Base-by-base conservation (phyloP, 768 basidiomycete genomes). In the Hygrocybe coccinea region DNA sequence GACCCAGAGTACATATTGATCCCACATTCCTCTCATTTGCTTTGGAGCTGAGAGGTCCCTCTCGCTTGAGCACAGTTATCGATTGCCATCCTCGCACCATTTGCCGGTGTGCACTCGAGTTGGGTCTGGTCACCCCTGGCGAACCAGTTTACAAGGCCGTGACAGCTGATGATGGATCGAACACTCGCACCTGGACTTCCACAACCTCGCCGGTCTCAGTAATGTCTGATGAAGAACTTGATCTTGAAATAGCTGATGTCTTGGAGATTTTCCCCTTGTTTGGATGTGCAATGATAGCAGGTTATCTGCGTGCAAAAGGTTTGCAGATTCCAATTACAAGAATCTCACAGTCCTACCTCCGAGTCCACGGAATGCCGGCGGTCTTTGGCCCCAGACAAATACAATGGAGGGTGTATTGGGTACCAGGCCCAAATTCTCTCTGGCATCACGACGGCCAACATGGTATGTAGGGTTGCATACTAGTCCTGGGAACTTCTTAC, bases 381-480 rank as follows among this genome's bases (percentile, higher is more conserved):
- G 34, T 37, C 29, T 70, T 69, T 57, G 44, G 60, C 14, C 44
- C 41, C 1, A 57, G 59, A 4, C 56, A 25, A 2, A 69, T 71
- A 8, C 37, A 50, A 14, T 52, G 62, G 1, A 17, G 62, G 21
- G 49, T 15, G 12, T 73, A 74, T 48, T 25, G 21, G 8, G 70
- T 72, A 4, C 59, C 69, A 1, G 69, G 69, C 1, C 62, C 63
- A 4, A 71, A 70, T 47, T 60, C 66, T 2, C 60, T 72, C 9
- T 69, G 64, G 65, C 69, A 73, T 50, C 64, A 67, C 56, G 71
- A 73, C 52, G 71, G 69, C 0, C 68, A 73, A 45, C 71, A 71
- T 55, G 66, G 68, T 64, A 48, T 9, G 55, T 50, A 7, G n/a
- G n/a, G 38, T 17, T 41, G 15, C 22, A 5, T 34, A n/a, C n/a